Conservation (phyloP, 2,329 filamentous ascomycete genomes). For the Diaporthe velutina region DNA sequence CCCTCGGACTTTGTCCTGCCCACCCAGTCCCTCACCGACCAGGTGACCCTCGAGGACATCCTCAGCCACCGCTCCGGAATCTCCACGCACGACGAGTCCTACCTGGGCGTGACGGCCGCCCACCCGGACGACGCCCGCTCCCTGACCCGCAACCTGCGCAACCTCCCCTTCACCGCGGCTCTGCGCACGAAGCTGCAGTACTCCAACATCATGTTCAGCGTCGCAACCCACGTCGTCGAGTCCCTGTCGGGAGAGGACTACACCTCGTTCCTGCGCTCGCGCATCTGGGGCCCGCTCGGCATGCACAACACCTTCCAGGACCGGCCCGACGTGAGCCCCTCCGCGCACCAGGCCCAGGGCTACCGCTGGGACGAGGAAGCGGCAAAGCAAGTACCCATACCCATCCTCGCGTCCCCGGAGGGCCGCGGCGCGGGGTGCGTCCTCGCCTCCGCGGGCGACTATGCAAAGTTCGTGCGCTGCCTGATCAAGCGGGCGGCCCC, state of each 20-base stretch:
- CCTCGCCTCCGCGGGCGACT: slow-evolving; percentile 10
- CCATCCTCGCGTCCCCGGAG: slow-evolving; percentile 10
- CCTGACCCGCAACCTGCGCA: slow-evolving; percentile 17
- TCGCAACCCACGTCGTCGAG: slow-evolving; percentile 16
- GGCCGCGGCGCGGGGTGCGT: neutral
- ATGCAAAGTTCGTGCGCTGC: slow-evolving; percentile 5
- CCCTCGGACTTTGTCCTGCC: neutral
- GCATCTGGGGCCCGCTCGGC: neutral
- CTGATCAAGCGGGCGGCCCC: neutral
- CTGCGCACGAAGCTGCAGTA: slow-evolving; percentile 5
- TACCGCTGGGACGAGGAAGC: neutral
- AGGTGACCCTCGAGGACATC: slow-evolving; percentile 17
- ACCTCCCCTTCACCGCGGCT: neutral
- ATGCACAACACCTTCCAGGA: slow-evolving; percentile 23
- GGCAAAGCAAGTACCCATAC: neutral
- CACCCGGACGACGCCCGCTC: slow-evolving; percentile 13
- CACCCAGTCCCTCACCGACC: slow-evolving; percentile 1
- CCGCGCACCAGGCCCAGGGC: neutral
- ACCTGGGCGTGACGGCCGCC: slow-evolving; percentile 8
- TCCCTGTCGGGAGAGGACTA: neutral
- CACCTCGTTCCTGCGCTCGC: neutral
- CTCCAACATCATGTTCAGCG: slow-evolving; percentile 27
- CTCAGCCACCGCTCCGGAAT: slow-evolving; percentile 30
- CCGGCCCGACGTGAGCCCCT: neutral
- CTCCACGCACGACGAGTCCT: slow-evolving; percentile 21